Evolutionary conservation across 2,329 filamentous ascomycete genomes (phyloP), one percentile per base, ranked within the genome.

Genomic region (Byssochlamys sp.): DNA sequence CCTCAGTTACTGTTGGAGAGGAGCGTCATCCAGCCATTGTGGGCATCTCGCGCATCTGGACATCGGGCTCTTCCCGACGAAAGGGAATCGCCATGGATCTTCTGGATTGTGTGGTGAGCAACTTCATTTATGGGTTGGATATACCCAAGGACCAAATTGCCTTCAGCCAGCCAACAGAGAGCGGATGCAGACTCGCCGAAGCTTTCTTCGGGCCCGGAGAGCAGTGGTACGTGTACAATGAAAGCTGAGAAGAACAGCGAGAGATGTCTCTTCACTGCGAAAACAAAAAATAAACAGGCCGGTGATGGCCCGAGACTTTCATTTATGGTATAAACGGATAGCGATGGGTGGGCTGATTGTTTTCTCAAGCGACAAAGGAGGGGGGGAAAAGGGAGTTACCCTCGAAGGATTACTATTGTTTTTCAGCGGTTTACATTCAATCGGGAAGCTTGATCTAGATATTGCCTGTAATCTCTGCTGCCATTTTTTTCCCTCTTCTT

Each of bases 11-110:
- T 1, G 71, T 79, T 35, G 73, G 74, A 55, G 69, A 73, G 27
- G 70, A 74, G 52, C 63, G 73, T 4, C 68, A 76, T 27, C 71
- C 76, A 2, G 82, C 80, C 2, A 73, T 81, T n/a, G 75, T 86
- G 56, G 83, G 84, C 19, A 79, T 88, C 27, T 85, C 84, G 26
- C 78, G 85, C 29, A 84, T 88, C 62, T 88, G 85, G 85, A 84
- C 82, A 0, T 83, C 81, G 6, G 78, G 75, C 4, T 75, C 77
- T 1, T 80, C 81, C 58, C 77, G 84, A 31, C 73, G 80, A 49
- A 77, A 80, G 61, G 82, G 83, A 7, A 78, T 86, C 55, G 84
- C 83, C 3, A 78, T 77, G 55, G 75, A 77, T 56, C 69, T 87
- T 52, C 68, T 87, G 19, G 81, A 86, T 59, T 78, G 76, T 57